A percentile compares a stretch with the other conserved stretches of the same genome.
phyloP scores from a whole-genome alignment of 345 rosid genomes.

The Ceriops tagal region DNA sequence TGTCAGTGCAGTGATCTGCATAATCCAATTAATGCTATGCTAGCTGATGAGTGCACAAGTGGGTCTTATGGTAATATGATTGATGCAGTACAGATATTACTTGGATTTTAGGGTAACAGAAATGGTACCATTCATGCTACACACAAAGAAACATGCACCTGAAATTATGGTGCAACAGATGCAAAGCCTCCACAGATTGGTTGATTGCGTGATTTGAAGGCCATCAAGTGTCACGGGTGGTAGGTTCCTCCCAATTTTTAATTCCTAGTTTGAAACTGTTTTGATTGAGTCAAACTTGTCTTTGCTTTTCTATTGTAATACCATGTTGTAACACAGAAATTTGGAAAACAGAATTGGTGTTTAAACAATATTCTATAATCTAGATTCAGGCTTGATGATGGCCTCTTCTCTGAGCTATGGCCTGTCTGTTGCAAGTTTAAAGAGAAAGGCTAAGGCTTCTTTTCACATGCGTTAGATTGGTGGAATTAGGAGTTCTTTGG shows the following conservation, averaged over 20 bases:
- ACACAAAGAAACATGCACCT: not conserved
- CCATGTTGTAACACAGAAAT: not conserved
- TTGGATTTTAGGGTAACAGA: not conserved
- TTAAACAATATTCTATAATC: not conserved
- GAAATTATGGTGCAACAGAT: not conserved
- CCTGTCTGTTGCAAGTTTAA: too few species aligned
- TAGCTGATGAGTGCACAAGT: not conserved
- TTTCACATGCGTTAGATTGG: too few species aligned
- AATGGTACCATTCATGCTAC: not conserved
- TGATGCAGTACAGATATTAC: not conserved
- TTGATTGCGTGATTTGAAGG: not conserved
- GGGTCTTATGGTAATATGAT: not conserved
- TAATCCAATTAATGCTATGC: too few species aligned
- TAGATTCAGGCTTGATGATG: too few species aligned
- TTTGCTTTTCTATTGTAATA: not conserved
- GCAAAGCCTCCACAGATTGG: slow-evolving; percentile 5
- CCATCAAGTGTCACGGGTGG: not conserved
- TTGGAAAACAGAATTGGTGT: not conserved
- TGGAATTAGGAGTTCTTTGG: too few species aligned
- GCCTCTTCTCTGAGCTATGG: too few species aligned
- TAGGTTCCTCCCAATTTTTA: not conserved
- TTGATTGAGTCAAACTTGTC: not conserved
- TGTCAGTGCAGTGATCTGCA: not conserved
- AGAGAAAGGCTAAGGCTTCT: too few species aligned
- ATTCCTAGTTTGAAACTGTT: not conserved